phyloP scores from a whole-genome alignment of 768 basidiomycete species.

The Asterophora parasitica region DNA sequence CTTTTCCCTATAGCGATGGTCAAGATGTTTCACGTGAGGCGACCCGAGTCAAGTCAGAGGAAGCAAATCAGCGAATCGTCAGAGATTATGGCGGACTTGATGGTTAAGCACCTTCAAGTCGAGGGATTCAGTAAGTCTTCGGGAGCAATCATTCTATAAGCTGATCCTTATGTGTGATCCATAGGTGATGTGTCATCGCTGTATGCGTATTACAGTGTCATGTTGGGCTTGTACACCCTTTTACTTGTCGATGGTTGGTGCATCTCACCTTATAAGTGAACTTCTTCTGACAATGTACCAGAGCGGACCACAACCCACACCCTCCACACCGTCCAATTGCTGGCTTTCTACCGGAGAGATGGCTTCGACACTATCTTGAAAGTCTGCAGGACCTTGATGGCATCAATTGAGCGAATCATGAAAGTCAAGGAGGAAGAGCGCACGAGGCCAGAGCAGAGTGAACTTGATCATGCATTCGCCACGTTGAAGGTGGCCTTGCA shows the following conservation, averaged over 20 bases:
- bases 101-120: slow-evolving; percentile 64
- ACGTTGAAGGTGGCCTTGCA: slow-evolving; percentile 80
- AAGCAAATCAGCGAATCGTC: slow-evolving; percentile 74
- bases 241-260: slow-evolving; percentile 45
- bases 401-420: slow-evolving; percentile 52
- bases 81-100: slow-evolving; percentile 60
- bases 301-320: slow-evolving; percentile 72
- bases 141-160: background rate
- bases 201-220: slow-evolving; percentile 44
- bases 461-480: slow-evolving; percentile 71
- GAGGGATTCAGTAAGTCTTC: slow-evolving; percentile 45
- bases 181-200: slow-evolving; percentile 28
- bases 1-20: slow-evolving; percentile 56
- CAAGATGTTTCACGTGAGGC: slow-evolving; percentile 79
- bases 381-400: slow-evolving; percentile 50
- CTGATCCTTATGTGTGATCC: background rate
- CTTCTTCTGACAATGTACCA: slow-evolving; percentile 25
- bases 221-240: slow-evolving; percentile 40
- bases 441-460: slow-evolving; percentile 50
- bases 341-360: slow-evolving; percentile 63
- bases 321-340: slow-evolving; percentile 78
- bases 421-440: slow-evolving; percentile 51
- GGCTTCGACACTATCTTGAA: slow-evolving; percentile 67
- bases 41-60: slow-evolving; percentile 70
- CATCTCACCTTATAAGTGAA: slow-evolving; percentile 10